These are phyloP conservation scores for Saturnispora diversa DNA, from an alignment of 805 yeast genomes.

Conservation along the genomic window DNA sequence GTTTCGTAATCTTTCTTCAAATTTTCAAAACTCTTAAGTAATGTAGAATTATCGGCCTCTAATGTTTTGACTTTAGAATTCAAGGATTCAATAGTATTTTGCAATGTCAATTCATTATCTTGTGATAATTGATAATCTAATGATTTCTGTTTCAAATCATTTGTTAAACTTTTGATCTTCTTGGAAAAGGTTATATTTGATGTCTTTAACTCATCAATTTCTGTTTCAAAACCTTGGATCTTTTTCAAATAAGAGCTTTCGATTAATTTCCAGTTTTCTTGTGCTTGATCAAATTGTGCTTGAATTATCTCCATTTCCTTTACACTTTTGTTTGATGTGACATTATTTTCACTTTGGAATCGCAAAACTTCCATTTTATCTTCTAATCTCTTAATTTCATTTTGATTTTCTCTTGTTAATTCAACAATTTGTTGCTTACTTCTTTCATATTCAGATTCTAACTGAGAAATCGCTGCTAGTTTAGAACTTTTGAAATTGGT, in stretches of 20 bases:
- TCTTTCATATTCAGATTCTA: constrained; percentile 25
- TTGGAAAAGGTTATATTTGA: constrained; percentile 26
- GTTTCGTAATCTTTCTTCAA: constrained; percentile 25
- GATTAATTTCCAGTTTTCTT: constrained; percentile 74
- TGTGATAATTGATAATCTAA: constrained; percentile 22
- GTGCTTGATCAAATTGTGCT: constrained; percentile 64
- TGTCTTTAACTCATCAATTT: constrained; percentile 33
- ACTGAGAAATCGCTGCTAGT: constrained; percentile 19
- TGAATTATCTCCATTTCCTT: constrained; percentile 41
- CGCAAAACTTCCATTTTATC: constrained; percentile 62
- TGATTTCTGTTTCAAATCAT: constrained; percentile 32
- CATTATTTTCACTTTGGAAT: constrained; percentile 44
- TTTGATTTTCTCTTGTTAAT: constrained; percentile 27
- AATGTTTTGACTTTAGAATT: constrained; percentile 17
- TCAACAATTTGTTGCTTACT: constrained; percentile 15
- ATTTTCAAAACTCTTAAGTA: constrained; percentile 16
- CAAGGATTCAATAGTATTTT: constrained; percentile 18
- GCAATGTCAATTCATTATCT: constrained; percentile 22
- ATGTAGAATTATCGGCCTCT: constrained; percentile 19
- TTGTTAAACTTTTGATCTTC: constrained; percentile 25
- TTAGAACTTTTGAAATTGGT: constrained; percentile 22
- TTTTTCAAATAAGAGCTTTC: constrained; percentile 56
- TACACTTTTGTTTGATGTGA: background rate
- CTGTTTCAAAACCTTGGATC: constrained; percentile 37
- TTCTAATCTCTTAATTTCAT: constrained; percentile 55